Evolutionary conservation across 371 early-diverging fungal genomes (phyloP), one percentile per base, ranked within the genome.

Genomic region (Mucor racemosus): DNA sequence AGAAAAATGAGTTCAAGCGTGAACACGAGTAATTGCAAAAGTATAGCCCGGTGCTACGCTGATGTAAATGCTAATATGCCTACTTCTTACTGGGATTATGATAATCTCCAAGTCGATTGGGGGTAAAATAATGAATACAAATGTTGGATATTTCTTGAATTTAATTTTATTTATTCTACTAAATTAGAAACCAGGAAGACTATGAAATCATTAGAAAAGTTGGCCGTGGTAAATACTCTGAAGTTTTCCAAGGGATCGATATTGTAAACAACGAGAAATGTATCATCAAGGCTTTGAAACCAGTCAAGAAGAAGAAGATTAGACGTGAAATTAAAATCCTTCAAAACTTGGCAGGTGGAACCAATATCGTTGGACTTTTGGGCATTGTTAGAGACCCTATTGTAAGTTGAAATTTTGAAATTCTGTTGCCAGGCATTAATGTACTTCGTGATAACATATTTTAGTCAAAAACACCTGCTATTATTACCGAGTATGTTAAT

Each of bases 181-280:
- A 26, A 3, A 26, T 11, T 80, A 94, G 94, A 56, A 82, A 80
- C 54, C 97, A 95, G 80, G 97, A 97, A 65, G 93, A 95, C 77
- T 99, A 99, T 77, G 96, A 97, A 82, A 97, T 99, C 67, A 86
- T 95, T 39, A 90, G 95, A 62, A 97, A 97, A 82, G 88, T 99
- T 44, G 99, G 99, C 40, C 92, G 98, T 60, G 99, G 99, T 64
- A 99, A 99, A 85, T 99, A 99, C 88, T 98, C 98, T 4, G 99
- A 99, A 78, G 99, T 99, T 14, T 99, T 99, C 85, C 96, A 97
- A 82, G 99, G 99, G 15, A 84, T 94, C 77, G 93, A 67, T 31
- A 83, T 94, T 46, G 84, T 79, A 61, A 88, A 84, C 76, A 75
- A 84, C 68, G 82, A 90, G 65, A 90, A 93, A 74, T 95, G 96